Evolutionary conservation across 116 monocot species (phyloP).

Genomic region (Posidonia oceanica): DNA sequence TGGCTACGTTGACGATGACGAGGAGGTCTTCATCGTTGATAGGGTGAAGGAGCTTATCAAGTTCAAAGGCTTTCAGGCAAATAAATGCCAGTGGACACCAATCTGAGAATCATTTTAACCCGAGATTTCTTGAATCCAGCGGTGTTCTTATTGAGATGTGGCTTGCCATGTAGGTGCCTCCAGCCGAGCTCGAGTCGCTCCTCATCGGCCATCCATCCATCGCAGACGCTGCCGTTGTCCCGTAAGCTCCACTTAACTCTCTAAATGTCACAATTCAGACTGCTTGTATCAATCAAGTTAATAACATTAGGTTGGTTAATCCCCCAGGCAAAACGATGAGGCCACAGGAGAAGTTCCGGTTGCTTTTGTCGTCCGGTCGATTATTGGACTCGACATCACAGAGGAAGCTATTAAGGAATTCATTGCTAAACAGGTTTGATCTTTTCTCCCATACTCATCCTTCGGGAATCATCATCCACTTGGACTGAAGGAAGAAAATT

Average conservation of each 20-base stretch:
- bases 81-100: no score
- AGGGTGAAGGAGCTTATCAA: constrained; percentile 63
- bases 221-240: constrained; percentile 77
- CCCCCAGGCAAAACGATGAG: constrained; percentile 57
- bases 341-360: constrained; percentile 84
- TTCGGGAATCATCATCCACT: background rate
- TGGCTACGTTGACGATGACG: constrained; percentile 45
- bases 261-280: background rate
- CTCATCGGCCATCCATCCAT: constrained; percentile 58
- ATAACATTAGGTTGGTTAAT: background rate
- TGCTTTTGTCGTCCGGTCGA: constrained; percentile 57
- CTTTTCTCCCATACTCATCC: background rate
- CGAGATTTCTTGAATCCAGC: background rate
- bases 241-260: constrained; percentile 29
- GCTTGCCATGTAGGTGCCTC: constrained; percentile 47
- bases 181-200: constrained; percentile 77
- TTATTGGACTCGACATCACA: constrained; percentile 27
- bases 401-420: constrained; percentile 71
- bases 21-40: constrained; percentile 64
- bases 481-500: no score
- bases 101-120: background rate
- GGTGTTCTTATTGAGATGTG: background rate
- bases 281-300: background rate
- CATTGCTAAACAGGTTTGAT: constrained; percentile 71
- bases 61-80: constrained; percentile 65